Percentiles rank a stretch among this genome's conserved stretches.
Evolutionary conservation across 192 early-diverging fungal genomes (phyloP).

Genomic region (Chytriomyces sp.): DNA sequence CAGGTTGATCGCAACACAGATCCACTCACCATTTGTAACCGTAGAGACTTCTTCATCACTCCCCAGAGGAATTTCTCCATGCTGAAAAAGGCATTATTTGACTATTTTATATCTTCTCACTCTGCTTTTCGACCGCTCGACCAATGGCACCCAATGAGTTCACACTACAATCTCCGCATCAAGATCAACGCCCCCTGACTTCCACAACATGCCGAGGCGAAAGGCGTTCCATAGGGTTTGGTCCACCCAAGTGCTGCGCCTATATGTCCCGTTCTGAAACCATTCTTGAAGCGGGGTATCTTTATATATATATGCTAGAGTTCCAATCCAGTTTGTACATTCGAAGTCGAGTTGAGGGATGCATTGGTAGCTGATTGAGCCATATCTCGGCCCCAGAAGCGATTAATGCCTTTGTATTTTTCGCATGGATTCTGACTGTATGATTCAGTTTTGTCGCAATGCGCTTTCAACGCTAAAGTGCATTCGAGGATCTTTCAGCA

Average conservation of each 20-base stretch:
- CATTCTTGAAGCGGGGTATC: conserved; percentile 35
- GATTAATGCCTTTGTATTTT: conserved; percentile 24
- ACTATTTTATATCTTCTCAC: neutral
- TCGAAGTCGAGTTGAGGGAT: neutral
- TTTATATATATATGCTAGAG: neutral
- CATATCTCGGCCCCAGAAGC: neutral
- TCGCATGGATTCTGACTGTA: conserved; percentile 29
- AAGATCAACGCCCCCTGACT: conserved; percentile 34
- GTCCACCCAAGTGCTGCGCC: conserved; percentile 29
- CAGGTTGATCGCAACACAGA: neutral
- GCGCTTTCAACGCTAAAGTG: conserved; percentile 41
- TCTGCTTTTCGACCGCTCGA: conserved; percentile 25
- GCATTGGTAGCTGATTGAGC: neutral
- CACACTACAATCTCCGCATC: conserved; percentile 40
- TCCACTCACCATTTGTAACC: conserved; percentile 23
- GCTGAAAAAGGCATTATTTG: conserved; percentile 37
- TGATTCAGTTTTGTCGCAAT: conserved; percentile 33
- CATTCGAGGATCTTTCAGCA: conserved; percentile 15
- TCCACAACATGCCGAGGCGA: conserved; percentile 31
- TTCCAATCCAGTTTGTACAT: conserved; percentile 18
- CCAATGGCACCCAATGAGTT: conserved; percentile 27
- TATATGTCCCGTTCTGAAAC: conserved; percentile 18
- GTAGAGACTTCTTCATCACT: conserved; percentile 43
- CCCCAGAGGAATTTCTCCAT: conserved; percentile 36
- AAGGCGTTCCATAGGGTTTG: conserved; percentile 43